Percentiles rank a stretch among this genome's conserved stretches.
phyloP scores from a whole-genome alignment of 208 protist genomes.

The Leishmania arabica region DNA sequence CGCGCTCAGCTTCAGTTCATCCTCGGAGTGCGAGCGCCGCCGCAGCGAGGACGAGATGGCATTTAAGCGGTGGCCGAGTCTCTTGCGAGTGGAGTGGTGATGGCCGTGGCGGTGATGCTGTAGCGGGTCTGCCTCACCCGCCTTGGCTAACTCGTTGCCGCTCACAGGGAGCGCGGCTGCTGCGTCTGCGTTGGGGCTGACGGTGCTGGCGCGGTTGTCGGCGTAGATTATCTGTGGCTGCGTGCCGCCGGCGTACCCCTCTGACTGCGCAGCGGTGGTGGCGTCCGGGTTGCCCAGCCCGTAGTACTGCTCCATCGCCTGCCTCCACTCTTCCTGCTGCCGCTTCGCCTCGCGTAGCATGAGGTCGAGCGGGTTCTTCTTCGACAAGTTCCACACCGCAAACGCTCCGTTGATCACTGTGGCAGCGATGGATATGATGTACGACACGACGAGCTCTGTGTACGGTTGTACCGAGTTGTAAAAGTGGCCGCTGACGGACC shows the following conservation, averaged over 20 bases:
- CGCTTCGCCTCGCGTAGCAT: conserved; percentile 45
- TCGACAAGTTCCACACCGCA: conserved; percentile 47
- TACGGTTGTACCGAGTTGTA: conserved; percentile 59
- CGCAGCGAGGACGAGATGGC: conserved; percentile 20
- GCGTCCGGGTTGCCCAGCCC: conserved; percentile 9
- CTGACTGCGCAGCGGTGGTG: background rate
- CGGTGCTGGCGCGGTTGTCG: conserved; percentile 11
- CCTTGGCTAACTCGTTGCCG: background rate
- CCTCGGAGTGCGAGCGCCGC: background rate
- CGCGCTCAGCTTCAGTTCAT: background rate
- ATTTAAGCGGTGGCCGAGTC: conserved; percentile 1
- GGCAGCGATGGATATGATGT: conserved; percentile 53
- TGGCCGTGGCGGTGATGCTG: conserved; percentile 11
- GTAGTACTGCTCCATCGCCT: conserved; percentile 30
- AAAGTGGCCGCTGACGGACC: background rate
- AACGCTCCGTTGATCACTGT: conserved; percentile 52
- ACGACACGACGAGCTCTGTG: conserved; percentile 71
- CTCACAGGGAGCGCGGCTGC: background rate
- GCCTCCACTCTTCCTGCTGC: conserved; percentile 34
- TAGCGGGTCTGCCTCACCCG: background rate
- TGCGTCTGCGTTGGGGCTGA: background rate
- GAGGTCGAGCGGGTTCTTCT: conserved; percentile 61
- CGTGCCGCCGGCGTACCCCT: background rate
- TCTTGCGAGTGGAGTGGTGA: conserved; percentile 8
- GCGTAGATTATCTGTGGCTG: conserved; percentile 25